phyloP scores from a whole-genome alignment of 2,329 filamentous ascomycete genomes.

The Macrophomina pseudophaseolina region DNA sequence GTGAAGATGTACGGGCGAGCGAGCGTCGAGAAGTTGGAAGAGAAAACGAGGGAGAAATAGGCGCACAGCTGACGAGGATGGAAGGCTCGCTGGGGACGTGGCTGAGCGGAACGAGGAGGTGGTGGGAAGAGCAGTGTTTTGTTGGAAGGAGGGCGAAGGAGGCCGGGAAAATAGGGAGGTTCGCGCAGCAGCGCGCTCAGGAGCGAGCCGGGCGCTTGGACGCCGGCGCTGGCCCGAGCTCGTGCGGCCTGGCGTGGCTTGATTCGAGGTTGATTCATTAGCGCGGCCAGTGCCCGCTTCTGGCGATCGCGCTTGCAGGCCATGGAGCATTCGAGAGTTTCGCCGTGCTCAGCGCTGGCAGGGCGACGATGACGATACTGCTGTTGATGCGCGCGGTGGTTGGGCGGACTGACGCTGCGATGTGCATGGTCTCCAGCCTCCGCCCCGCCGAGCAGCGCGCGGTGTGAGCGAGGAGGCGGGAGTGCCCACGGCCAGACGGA shows the following conservation, averaged over 20 bases:
- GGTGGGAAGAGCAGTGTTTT: conserved; percentile 27
- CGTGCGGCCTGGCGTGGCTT: conserved; percentile 24
- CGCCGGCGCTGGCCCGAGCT: conserved; percentile 17
- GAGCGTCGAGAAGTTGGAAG: conserved; percentile 40
- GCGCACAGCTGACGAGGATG: conserved; percentile 30
- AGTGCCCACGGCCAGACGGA: background rate
- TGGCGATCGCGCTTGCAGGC: conserved; percentile 20
- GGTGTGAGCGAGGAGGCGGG: conserved; percentile 22
- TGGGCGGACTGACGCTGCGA: background rate
- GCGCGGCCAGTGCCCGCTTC: conserved; percentile 22
- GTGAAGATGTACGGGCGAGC: conserved; percentile 43
- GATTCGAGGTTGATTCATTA: conserved; percentile 26
- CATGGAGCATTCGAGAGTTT: conserved; percentile 20
- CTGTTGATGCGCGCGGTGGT: background rate
- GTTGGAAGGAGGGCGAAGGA: conserved; percentile 25
- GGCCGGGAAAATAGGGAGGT: conserved; percentile 28
- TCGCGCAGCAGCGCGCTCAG: conserved; percentile 23
- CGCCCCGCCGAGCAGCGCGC: background rate
- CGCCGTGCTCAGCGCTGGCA: background rate
- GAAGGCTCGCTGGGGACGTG: conserved; percentile 30
- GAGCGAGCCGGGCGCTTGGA: conserved; percentile 21
- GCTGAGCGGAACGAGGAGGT: conserved; percentile 30
- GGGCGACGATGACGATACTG: too few species aligned
- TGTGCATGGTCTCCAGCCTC: conserved; percentile 3
- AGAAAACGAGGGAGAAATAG: conserved; percentile 46